These are phyloP conservation scores for Aspergillus sp. DNA, from an alignment of 2,329 filamentous ascomycete species.

Conservation along the genomic window DNA sequence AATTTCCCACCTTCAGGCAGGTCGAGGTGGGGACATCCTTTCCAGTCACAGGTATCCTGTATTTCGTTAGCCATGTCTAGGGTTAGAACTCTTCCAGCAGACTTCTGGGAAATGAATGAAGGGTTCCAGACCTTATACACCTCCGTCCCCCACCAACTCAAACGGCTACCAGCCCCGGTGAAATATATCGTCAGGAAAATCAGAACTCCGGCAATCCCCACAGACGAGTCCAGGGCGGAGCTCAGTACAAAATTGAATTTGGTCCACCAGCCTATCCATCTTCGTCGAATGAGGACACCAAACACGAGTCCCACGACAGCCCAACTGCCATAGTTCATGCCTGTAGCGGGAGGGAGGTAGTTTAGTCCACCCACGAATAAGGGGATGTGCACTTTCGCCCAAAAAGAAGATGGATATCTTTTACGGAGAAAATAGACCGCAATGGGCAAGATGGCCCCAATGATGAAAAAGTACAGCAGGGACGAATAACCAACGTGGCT, in stretches of 20 bases:
- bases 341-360: constrained; percentile 61
- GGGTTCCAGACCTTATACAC: constrained; percentile 19
- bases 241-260: constrained; percentile 72
- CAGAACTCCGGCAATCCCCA: constrained; percentile 23
- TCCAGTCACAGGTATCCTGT: constrained; percentile 25
- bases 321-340: constrained; percentile 67
- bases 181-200: constrained; percentile 28
- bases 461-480: constrained; percentile 67
- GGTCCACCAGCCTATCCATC: constrained; percentile 65
- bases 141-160: constrained; percentile 26
- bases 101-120: no score
- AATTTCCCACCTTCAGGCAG: constrained; percentile 17
- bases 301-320: constrained; percentile 62
- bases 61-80: neutral
- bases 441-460: constrained; percentile 60
- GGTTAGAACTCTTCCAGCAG: neutral
- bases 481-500: constrained; percentile 57
- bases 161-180: constrained; percentile 18
- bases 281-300: constrained; percentile 57
- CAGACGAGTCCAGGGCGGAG: constrained; percentile 57
- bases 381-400: constrained; percentile 9
- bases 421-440: constrained; percentile 56
- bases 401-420: constrained; percentile 48
- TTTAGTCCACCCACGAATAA: constrained; percentile 16
- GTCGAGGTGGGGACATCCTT: constrained; percentile 18